Conservation (phyloP, 129 eudicot genomes). For the Dittrichia graveolens region DNA sequence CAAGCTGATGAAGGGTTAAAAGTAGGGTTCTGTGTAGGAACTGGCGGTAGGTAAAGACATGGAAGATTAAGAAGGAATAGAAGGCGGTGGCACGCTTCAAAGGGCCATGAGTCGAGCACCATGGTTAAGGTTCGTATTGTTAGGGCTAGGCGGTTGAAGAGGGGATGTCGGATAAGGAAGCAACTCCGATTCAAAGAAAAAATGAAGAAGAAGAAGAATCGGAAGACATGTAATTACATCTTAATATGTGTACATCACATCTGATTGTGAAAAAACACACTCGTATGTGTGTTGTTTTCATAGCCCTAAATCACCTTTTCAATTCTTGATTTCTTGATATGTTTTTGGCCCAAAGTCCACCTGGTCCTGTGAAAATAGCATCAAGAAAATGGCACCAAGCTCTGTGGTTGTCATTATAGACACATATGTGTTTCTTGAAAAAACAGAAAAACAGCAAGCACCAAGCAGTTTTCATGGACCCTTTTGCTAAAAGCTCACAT, state of each 20-base stretch:
- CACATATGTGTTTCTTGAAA: slow-evolving; percentile 46
- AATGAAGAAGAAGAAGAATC: not conserved
- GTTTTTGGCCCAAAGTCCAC: slow-evolving; percentile 10
- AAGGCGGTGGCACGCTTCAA: slow-evolving; percentile 48
- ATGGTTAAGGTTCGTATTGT: slow-evolving; percentile 32
- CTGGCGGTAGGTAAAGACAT: slow-evolving; percentile 38
- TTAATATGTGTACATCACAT: slow-evolving; percentile 38
- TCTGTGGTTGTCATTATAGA: slow-evolving; percentile 54
- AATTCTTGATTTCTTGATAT: slow-evolving; percentile 6
- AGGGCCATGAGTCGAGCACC: slow-evolving; percentile 89
- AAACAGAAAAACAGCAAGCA: slow-evolving; percentile 70
- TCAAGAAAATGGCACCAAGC: too few relatives aligned
- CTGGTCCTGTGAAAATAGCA: slow-evolving; percentile 29
- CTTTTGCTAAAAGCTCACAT: slow-evolving; percentile 70
- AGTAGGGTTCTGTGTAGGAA: slow-evolving; percentile 41
- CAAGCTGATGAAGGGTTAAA: slow-evolving; percentile 34
- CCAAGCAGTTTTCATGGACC: slow-evolving; percentile 71
- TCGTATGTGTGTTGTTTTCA: not conserved
- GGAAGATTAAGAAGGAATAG: slow-evolving; percentile 39
- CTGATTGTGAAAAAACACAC: slow-evolving; percentile 30
- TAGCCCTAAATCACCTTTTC: slow-evolving; percentile 11
- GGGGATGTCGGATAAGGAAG: slow-evolving; percentile 70
- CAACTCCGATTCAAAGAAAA: not conserved
- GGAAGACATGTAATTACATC: slow-evolving; percentile 39
- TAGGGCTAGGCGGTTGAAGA: slow-evolving; percentile 60